These are phyloP conservation scores for Microthlaspi erraticum DNA, from an alignment of 345 rosid genomes.

Conservation along the genomic window DNA sequence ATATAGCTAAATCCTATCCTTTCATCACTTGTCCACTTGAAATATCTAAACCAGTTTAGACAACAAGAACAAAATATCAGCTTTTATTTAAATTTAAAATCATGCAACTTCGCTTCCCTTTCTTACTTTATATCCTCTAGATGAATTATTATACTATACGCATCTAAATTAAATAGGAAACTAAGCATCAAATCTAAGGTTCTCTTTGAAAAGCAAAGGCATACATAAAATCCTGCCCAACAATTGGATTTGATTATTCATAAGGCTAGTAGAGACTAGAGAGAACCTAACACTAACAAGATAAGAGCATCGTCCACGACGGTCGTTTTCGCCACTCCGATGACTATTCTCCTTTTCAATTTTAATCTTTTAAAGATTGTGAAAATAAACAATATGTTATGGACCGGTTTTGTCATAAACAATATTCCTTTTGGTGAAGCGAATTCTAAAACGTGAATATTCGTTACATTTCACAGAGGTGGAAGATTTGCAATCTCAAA, in stretches of 20 bases:
- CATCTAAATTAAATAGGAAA: slow-evolving; percentile 11
- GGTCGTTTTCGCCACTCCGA: slow-evolving; percentile 26
- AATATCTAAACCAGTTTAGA: neutral
- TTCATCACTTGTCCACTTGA: slow-evolving; percentile 31
- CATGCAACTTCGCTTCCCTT: neutral
- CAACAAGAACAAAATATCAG: neutral
- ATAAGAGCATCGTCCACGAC: slow-evolving; percentile 8
- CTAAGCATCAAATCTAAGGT: slow-evolving; percentile 40
- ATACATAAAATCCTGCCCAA: slow-evolving; percentile 30
- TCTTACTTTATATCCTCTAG: neutral
- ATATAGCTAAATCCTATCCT: slow-evolving; percentile 21
- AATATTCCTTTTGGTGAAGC: too few species aligned
- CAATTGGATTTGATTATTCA: slow-evolving; percentile 16
- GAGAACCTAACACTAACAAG: slow-evolving; percentile 12
- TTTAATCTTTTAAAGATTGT: too few species aligned
- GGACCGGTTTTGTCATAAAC: too few species aligned
- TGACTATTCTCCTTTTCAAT: too few species aligned
- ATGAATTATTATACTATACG: too few species aligned
- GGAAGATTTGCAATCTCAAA: slow-evolving; percentile 17
- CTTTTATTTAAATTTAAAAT: neutral
- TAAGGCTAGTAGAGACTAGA: slow-evolving; percentile 2
- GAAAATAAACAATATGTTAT: too few species aligned
- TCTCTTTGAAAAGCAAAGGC: slow-evolving; percentile 28
- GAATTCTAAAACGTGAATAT: slow-evolving; percentile 11
- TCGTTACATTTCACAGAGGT: neutral